Evolutionary conservation across 768 basidiomycete species (phyloP).

Genomic region (Boletus subcaerulescens): DNA sequence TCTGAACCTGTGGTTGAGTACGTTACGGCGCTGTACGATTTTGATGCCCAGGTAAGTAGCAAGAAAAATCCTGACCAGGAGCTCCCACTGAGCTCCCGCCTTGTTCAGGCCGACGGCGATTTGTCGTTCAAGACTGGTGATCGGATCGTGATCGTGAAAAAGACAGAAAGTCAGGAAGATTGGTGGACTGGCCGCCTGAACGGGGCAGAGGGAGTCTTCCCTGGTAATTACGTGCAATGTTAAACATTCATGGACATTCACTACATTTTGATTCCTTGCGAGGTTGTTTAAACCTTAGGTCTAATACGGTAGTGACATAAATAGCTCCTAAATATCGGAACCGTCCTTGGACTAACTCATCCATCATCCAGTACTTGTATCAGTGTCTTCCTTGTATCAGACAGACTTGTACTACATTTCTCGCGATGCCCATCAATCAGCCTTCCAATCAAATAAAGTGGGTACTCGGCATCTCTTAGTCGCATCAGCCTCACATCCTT

Average conservation of each 20-base stretch:
- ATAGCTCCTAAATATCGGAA: constrained; percentile 17
- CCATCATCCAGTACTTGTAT: no score
- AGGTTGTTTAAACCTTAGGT: not conserved
- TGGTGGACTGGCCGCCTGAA: constrained; percentile 96
- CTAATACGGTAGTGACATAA: not conserved
- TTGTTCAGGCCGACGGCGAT: constrained; percentile 81
- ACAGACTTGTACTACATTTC: not conserved
- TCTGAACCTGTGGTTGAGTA: constrained; percentile 60
- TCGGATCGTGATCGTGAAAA: constrained; percentile 85
- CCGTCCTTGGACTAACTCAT: not conserved
- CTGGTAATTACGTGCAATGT: constrained; percentile 52
- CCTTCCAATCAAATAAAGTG: constrained; percentile 91
- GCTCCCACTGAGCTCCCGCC: not conserved
- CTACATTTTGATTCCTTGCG: not conserved
- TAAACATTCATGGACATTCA: not conserved
- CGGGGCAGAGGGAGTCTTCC: constrained; percentile 86
- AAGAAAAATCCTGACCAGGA: not conserved
- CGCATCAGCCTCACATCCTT: not conserved
- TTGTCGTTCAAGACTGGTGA: constrained; percentile 88
- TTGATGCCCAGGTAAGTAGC: constrained; percentile 71
- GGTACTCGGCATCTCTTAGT: constrained; percentile 3
- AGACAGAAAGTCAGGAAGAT: constrained; percentile 79
- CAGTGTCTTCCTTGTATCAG: no score
- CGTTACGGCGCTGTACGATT: constrained; percentile 94
- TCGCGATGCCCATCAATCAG: constrained; percentile 58